phyloP scores from a whole-genome alignment of 371 early-diverging fungal species.

The Mucor ambiguus region DNA sequence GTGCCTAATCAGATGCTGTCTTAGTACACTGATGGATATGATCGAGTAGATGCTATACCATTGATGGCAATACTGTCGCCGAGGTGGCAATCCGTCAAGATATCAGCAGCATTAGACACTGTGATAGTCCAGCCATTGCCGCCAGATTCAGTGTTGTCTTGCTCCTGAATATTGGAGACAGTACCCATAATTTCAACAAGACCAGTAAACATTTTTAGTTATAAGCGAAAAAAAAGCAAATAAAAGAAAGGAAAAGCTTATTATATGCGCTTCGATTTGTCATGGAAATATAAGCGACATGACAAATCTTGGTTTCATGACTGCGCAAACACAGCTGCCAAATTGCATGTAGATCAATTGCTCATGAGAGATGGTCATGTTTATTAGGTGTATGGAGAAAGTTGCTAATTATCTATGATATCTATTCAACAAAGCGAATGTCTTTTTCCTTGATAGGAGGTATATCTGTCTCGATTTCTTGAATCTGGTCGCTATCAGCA shows the following conservation, averaged over 20 bases:
- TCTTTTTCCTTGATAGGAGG: neutral
- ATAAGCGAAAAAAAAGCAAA: neutral
- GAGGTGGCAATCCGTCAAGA: conserved; percentile 85
- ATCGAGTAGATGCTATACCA: conserved; percentile 55
- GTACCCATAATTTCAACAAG: conserved; percentile 92
- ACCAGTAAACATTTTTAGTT: conserved; percentile 88
- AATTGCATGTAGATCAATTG: neutral
- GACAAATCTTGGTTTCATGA: neutral
- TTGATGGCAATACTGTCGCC: conserved; percentile 96
- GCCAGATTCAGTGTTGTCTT: conserved; percentile 77
- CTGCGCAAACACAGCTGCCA: neutral
- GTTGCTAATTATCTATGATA: neutral
- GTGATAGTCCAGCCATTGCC: conserved; percentile 89
- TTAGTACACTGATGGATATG: neutral
- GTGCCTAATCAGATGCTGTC: conserved; percentile 61
- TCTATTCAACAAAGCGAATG: neutral
- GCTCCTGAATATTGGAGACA: conserved; percentile 63
- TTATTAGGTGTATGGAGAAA: neutral
- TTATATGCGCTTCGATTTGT: neutral
- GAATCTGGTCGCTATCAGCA: neutral
- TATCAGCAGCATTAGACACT: conserved; percentile 66
- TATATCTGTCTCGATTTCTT: neutral
- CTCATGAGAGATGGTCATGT: neutral
- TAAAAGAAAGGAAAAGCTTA: neutral
- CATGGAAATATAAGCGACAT: neutral